Evolutionary conservation across 805 yeast species (phyloP).

Genomic region (Teunomyces stri): DNA sequence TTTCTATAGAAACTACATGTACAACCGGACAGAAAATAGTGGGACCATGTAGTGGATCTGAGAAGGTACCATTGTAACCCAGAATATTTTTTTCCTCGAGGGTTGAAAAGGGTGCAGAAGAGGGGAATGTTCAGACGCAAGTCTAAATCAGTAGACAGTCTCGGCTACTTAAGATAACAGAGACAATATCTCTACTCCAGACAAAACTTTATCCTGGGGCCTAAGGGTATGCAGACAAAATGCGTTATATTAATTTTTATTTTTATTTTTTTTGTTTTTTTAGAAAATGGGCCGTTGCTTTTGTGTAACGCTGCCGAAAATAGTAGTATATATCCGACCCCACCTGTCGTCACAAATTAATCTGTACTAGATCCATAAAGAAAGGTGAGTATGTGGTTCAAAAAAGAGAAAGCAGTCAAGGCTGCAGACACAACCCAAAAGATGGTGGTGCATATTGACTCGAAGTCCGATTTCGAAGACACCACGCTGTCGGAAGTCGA

Average conservation of each 20-base stretch:
- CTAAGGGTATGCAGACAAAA: no score
- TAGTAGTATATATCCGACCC: background rate
- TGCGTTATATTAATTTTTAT: no score
- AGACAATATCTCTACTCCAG: no score
- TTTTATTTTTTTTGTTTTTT: background rate
- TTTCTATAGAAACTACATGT: no score
- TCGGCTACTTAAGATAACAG: no score
- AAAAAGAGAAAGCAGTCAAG: background rate
- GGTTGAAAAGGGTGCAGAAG: no score
- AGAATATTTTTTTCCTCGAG: no score
- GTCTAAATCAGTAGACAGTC: no score
- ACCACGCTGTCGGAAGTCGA: slow-evolving; percentile 10
- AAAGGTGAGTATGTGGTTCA: slow-evolving; percentile 3
- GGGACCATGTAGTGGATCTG: background rate
- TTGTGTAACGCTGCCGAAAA: background rate
- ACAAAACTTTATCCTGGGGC: no score
- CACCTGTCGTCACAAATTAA: background rate
- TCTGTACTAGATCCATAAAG: background rate
- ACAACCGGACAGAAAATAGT: background rate
- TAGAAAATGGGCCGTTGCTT: background rate
- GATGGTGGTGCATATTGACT: slow-evolving; percentile 6
- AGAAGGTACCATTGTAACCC: no score
- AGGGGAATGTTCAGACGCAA: no score
- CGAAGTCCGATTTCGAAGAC: slow-evolving; percentile 8
- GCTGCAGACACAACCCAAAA: slow-evolving; percentile 1